Evolutionary conservation across 768 basidiomycete genomes (phyloP).

Genomic region (Crucibulum laeve): DNA sequence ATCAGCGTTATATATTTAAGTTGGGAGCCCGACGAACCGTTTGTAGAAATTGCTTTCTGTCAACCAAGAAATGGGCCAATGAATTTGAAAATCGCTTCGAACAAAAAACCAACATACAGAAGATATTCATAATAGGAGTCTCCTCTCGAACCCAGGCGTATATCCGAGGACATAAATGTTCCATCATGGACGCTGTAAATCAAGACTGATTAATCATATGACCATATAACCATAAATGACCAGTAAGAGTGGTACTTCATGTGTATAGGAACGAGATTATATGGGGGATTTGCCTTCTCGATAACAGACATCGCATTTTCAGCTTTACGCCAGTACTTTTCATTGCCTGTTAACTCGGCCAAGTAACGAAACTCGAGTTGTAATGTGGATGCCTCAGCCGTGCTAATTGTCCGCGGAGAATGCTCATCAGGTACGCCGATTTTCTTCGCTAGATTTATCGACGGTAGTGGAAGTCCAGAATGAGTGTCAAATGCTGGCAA

Average conservation of each 20-base stretch:
- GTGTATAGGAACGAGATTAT: conserved; percentile 69
- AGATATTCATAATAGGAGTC: conserved; percentile 83
- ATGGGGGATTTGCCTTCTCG: conserved; percentile 39
- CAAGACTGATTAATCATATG: no score
- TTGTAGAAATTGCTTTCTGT: conserved; percentile 57
- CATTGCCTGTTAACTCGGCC: conserved; percentile 56
- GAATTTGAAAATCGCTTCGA: no score
- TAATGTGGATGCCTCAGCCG: conserved; percentile 68
- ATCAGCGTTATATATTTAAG: neutral
- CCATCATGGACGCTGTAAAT: conserved; percentile 13
- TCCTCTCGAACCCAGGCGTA: conserved; percentile 73
- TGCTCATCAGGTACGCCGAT: conserved; percentile 47
- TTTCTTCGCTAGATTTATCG: conserved; percentile 50
- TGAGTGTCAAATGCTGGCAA: conserved; percentile 63
- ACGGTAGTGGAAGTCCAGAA: conserved; percentile 60
- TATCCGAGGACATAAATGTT: conserved; percentile 39
- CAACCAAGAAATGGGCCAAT: no score
- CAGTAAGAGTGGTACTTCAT: conserved; percentile 51
- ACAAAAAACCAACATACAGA: conserved; percentile 48
- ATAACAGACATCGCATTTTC: conserved; percentile 65
- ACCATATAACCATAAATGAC: neutral
- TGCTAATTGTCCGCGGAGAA: conserved; percentile 49
- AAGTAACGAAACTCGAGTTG: conserved; percentile 79
- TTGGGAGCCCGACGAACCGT: conserved; percentile 35
- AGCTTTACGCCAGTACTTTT: conserved; percentile 60